phyloP scores from a whole-genome alignment of 768 basidiomycete genomes.

The Russula vinacea region DNA sequence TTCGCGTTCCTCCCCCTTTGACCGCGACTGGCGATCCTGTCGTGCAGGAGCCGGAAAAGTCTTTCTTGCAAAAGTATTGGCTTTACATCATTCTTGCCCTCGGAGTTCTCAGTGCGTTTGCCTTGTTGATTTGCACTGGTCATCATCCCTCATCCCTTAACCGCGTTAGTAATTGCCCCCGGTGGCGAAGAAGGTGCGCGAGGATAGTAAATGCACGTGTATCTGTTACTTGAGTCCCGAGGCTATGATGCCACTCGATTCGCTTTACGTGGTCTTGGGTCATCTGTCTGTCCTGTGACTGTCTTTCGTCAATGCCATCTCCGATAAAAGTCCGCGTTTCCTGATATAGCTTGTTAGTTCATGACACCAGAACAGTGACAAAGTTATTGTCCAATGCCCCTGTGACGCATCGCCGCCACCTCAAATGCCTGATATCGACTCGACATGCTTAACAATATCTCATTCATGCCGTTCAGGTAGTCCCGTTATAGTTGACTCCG shows the following conservation, averaged over 20 bases:
- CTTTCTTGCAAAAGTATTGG: constrained; percentile 90
- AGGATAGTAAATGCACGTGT: constrained; percentile 2
- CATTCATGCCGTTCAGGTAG: constrained; percentile 39
- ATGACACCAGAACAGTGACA: neutral
- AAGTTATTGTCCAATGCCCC: neutral
- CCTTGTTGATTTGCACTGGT: neutral
- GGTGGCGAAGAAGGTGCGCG: constrained; percentile 19
- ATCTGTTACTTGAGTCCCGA: neutral
- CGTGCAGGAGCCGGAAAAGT: constrained; percentile 61
- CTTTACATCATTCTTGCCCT: constrained; percentile 65
- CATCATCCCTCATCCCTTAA: neutral
- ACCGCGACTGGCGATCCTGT: constrained; percentile 64
- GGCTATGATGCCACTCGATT: constrained; percentile 3
- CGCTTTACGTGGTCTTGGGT: constrained; percentile 1
- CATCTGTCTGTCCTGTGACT: constrained; percentile 10
- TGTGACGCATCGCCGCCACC: constrained; percentile 2
- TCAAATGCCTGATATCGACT: constrained; percentile 1
- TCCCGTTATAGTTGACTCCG: constrained; percentile 65
- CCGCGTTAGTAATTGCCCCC: constrained; percentile 17
- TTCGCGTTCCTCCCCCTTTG: constrained; percentile 64
- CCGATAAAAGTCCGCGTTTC: constrained; percentile 15
- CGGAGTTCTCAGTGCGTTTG: constrained; percentile 55
- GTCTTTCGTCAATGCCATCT: constrained; percentile 1
- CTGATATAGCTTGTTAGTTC: neutral
- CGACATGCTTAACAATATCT: neutral